These are phyloP conservation scores for Suillus tomentosus DNA, from an alignment of 768 basidiomycete genomes.

Conservation along the genomic window DNA sequence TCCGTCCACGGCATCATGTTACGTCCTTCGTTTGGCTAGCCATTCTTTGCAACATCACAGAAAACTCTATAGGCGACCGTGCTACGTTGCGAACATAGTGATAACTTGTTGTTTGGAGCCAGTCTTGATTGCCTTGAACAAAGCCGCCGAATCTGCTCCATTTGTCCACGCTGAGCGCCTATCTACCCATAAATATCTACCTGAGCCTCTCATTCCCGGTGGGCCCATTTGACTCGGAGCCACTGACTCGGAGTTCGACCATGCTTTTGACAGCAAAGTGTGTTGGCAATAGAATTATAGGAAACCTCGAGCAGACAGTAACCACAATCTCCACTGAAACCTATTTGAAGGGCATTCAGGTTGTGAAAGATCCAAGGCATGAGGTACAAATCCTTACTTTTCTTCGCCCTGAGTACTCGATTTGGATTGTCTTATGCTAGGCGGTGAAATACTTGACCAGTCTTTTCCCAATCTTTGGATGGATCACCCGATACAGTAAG, in stretches of 20 bases:
- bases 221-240: not conserved
- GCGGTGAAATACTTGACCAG: slow-evolving; percentile 59
- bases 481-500: slow-evolving; percentile 88
- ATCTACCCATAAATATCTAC: not conserved
- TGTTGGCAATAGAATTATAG: slow-evolving; percentile 58
- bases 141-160: not conserved
- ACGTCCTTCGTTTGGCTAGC: too few species aligned
- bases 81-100: too few species aligned
- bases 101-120: not conserved
- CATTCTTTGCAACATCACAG: too few species aligned
- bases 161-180: not conserved
- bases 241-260: not conserved
- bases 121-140: not conserved
- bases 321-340: slow-evolving; percentile 61
- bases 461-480: slow-evolving; percentile 83
- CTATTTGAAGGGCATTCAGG: slow-evolving; percentile 44
- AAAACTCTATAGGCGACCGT: too few species aligned
- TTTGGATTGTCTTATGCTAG: slow-evolving; percentile 37
- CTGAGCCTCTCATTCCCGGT: not conserved
- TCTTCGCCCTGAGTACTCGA: not conserved
- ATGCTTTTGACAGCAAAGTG: slow-evolving; percentile 48
- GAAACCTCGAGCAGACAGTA: slow-evolving; percentile 58
- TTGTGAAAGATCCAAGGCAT: slow-evolving; percentile 45
- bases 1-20: too few species aligned
- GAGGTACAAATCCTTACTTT: slow-evolving; percentile 38